These are phyloP conservation scores for Syzygium malaccense DNA, from an alignment of 441 rosid species.

Conservation along the genomic window DNA sequence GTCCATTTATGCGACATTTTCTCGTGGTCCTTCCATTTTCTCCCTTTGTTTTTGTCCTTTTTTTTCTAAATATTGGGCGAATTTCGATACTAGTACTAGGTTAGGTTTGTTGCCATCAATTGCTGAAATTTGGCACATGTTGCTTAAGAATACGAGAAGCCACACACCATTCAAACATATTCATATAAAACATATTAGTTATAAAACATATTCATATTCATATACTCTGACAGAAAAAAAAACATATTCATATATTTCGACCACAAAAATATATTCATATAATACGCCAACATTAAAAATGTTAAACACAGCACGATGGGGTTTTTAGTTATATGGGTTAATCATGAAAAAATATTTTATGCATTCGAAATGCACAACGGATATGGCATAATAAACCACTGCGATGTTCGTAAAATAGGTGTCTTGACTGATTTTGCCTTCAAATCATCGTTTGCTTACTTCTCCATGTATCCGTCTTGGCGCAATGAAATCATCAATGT, in stretches of 20 bases:
- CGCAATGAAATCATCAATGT: not conserved
- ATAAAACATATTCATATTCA: no score
- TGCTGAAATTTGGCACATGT: not conserved
- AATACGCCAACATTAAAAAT: not conserved
- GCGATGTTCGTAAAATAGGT: not conserved
- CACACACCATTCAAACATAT: not conserved
- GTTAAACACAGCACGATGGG: not conserved
- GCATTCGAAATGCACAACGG: not conserved
- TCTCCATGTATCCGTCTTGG: accelerated
- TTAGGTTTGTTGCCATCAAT: not conserved
- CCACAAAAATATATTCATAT: not conserved
- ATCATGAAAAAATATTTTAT: not conserved
- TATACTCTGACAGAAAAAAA: no score
- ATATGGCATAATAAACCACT: not conserved
- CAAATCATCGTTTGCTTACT: not conserved
- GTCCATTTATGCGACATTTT: not conserved
- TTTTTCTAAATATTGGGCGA: not conserved
- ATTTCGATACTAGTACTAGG: not conserved
- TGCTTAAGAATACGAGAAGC: not conserved
- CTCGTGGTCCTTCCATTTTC: not conserved
- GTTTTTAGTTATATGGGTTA: not conserved
- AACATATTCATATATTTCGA: not conserved
- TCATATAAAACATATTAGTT: not conserved
- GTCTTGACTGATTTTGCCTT: not conserved
- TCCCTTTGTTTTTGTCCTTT: not conserved